These are phyloP conservation scores for Coemansia reversa DNA, from an alignment of 192 early-diverging fungal species.

Conservation along the genomic window DNA sequence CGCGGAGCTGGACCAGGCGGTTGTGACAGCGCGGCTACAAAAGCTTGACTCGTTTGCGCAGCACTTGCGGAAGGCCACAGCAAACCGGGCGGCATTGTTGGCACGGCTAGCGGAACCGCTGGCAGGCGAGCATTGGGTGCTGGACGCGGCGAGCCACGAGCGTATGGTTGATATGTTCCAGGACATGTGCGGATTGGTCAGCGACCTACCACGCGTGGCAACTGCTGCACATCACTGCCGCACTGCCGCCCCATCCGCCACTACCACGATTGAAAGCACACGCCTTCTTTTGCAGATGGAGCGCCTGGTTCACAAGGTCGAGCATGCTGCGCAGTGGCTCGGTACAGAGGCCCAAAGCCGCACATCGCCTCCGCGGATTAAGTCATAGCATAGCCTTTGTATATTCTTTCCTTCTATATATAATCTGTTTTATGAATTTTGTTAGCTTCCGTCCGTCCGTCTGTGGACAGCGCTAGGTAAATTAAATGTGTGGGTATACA, in stretches of 20 bases:
- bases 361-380: background rate
- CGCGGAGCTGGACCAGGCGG: slow-evolving; percentile 25
- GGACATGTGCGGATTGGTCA: slow-evolving; percentile 30
- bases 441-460: no score
- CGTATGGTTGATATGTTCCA: slow-evolving; percentile 38
- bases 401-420: no score
- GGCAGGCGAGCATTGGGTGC: slow-evolving; percentile 48
- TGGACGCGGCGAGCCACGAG: slow-evolving; percentile 35
- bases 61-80: slow-evolving; percentile 31
- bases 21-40: slow-evolving; percentile 19
- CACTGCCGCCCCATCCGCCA: background rate
- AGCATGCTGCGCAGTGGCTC: slow-evolving; percentile 26
- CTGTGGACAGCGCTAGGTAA: no score
- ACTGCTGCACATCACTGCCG: slow-evolving; percentile 28
- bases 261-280: background rate
- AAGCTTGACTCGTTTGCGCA: slow-evolving; percentile 20
- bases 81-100: slow-evolving; percentile 28
- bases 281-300: slow-evolving; percentile 45
- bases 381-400: no score
- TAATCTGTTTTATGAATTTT: no score
- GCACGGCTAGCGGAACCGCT: slow-evolving; percentile 35
- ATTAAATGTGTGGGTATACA: no score
- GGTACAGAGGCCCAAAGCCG: background rate
- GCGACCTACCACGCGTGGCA: slow-evolving; percentile 25
- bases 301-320: slow-evolving; percentile 31